A percentile compares a stretch with the other conserved stretches of the same genome.
phyloP scores from a whole-genome alignment of 2,329 filamentous ascomycete species.

The Amphichorda felina region DNA sequence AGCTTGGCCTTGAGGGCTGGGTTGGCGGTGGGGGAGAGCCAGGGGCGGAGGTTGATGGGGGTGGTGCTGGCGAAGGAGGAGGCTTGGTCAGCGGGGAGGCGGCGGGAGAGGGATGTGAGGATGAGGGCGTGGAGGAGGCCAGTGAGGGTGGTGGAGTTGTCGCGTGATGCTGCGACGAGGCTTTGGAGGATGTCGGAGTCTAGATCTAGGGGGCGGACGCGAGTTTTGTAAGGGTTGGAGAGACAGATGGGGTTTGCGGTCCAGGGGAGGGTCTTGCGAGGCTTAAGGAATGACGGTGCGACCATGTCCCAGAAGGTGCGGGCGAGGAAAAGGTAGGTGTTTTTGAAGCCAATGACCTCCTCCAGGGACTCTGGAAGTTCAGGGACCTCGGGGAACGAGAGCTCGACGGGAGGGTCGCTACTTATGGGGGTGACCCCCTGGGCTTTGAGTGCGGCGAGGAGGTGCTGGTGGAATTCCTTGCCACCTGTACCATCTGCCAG shows the following conservation, averaged over 20 bases:
- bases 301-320: slow-evolving; percentile 25
- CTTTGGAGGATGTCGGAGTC: slow-evolving; percentile 11
- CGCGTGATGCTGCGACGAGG: slow-evolving; percentile 26
- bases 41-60: slow-evolving; percentile 31
- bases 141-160: slow-evolving; percentile 32
- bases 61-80: slow-evolving; percentile 24
- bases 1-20: slow-evolving; percentile 19
- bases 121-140: slow-evolving; percentile 34
- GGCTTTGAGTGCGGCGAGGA: slow-evolving; percentile 30
- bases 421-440: slow-evolving; percentile 1
- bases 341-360: slow-evolving; percentile 23
- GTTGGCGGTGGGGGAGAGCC: slow-evolving; percentile 12
- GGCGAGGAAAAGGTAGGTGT: slow-evolving; percentile 27
- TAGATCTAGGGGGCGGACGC: slow-evolving; percentile 24
- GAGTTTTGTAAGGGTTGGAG: slow-evolving; percentile 20
- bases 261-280: slow-evolving; percentile 8
- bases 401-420: slow-evolving; percentile 3
- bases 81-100: slow-evolving; percentile 19
- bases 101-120: slow-evolving; percentile 25
- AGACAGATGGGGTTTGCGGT: slow-evolving; percentile 26
- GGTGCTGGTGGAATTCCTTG: slow-evolving; percentile 32
- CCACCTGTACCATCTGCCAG: slow-evolving; percentile 39
- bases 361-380: slow-evolving; percentile 27
- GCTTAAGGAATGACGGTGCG: slow-evolving; percentile 24
- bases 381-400: slow-evolving; percentile 17